Conservation (phyloP, 2,329 filamentous ascomycete species). For the Penicillium sp. region DNA sequence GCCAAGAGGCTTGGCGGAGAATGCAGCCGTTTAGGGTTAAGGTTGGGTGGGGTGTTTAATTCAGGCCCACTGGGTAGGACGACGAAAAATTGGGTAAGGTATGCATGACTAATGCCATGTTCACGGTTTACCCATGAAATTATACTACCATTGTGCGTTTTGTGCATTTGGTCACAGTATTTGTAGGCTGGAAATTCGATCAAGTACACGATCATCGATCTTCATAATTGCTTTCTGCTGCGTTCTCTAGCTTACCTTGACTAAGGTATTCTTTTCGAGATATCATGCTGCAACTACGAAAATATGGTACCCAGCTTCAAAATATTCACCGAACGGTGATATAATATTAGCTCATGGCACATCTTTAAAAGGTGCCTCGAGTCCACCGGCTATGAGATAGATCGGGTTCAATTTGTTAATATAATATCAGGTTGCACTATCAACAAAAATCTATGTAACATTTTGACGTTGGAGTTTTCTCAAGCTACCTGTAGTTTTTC, state of each 20-base stretch:
- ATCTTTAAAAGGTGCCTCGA: constrained; percentile 1
- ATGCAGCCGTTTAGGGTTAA: constrained; percentile 1
- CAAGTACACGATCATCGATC: not conserved
- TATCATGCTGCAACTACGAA: not conserved
- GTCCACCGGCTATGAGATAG: not conserved
- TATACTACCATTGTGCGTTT: too few relatives aligned
- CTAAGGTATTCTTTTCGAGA: not conserved
- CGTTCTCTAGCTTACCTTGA: not conserved
- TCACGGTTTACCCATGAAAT: too few relatives aligned
- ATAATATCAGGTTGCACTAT: not conserved
- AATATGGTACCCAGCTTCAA: not conserved
- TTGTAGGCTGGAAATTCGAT: too few relatives aligned
- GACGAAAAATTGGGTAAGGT: not conserved
- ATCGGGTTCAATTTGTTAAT: too few relatives aligned
- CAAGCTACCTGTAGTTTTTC: constrained; percentile 6
- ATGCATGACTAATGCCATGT: too few relatives aligned
- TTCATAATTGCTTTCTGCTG: not conserved
- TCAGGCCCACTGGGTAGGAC: not conserved
- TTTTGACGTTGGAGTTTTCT: constrained; percentile 1
- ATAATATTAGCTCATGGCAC: not conserved
- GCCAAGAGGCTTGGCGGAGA: constrained; percentile 8
- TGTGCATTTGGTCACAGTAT: too few relatives aligned
- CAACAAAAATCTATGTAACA: not conserved
- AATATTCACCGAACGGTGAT: not conserved
- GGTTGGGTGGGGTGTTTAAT: not conserved